These are phyloP conservation scores for Calcarisporium arbuscula DNA, from an alignment of 2,329 filamentous ascomycete genomes.

Conservation along the genomic window DNA sequence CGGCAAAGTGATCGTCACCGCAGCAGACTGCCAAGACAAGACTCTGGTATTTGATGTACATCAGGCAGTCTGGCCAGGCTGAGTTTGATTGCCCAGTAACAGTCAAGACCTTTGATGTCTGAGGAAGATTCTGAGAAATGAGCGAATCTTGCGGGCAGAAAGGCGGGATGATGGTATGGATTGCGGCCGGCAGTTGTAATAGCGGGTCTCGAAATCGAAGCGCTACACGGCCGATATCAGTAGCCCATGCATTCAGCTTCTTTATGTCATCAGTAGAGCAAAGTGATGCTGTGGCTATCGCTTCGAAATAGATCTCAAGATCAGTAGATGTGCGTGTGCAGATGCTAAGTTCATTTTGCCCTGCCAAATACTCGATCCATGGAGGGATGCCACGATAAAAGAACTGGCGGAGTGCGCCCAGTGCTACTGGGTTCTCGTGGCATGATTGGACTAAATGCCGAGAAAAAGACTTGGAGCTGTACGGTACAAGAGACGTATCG, in stretches of 20 bases:
- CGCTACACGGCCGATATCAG: slow-evolving; percentile 1
- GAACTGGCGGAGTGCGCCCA: neutral
- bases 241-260: neutral
- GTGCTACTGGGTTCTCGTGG: neutral
- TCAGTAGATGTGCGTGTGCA: neutral
- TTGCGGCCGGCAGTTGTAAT: neutral
- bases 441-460: neutral
- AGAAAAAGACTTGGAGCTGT: neutral
- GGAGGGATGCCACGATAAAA: neutral
- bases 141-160: neutral
- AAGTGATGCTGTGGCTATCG: neutral
- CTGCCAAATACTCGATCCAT: slow-evolving; percentile 4
- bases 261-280: neutral
- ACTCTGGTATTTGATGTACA: neutral
- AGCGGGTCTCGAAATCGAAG: slow-evolving; percentile 1
- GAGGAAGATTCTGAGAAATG: neutral
- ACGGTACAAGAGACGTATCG: neutral
- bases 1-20: slow-evolving; percentile 4
- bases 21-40: neutral
- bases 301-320: neutral
- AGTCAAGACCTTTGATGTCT: neutral
- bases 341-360: neutral
- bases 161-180: slow-evolving; percentile 3
- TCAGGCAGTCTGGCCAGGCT: slow-evolving; percentile 3
- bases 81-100: neutral